A percentile compares a stretch with the other conserved stretches of the same genome.
phyloP scores from a whole-genome alignment of 208 protist genomes.

The Trypanosoma grayi region DNA sequence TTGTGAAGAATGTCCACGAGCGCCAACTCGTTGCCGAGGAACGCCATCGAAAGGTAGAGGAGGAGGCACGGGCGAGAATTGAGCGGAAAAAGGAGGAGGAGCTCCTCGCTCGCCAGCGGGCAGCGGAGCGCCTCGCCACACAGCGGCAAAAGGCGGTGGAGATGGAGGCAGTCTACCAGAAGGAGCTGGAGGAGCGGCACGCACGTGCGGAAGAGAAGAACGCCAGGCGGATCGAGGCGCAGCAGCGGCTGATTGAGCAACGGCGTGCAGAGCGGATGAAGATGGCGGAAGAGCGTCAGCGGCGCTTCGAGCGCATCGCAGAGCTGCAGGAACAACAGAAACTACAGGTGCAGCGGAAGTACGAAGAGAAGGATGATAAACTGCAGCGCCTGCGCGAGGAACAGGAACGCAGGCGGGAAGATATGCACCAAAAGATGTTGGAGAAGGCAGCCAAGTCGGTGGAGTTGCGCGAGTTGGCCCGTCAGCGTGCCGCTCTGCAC shows the following conservation, averaged over 20 bases:
- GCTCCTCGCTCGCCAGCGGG: constrained; percentile 27
- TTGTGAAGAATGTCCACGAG: constrained; percentile 43
- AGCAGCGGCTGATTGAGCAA: constrained; percentile 31
- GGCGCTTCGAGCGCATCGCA: constrained; percentile 47
- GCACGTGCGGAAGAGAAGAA: constrained; percentile 49
- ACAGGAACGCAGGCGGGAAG: constrained; percentile 30
- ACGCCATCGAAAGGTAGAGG: constrained; percentile 46
- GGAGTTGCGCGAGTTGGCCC: constrained; percentile 44
- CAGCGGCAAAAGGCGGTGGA: constrained; percentile 44
- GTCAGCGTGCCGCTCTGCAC: constrained; percentile 39
- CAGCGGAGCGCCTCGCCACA: constrained; percentile 46
- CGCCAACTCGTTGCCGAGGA: constrained; percentile 37
- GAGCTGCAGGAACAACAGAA: constrained; percentile 43
- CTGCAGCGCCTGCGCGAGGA: constrained; percentile 24
- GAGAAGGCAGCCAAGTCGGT: constrained; percentile 45
- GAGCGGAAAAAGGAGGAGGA: constrained; percentile 40
- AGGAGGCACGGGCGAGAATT: constrained; percentile 35
- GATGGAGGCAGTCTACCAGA: constrained; percentile 44
- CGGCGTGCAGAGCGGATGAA: constrained; percentile 33
- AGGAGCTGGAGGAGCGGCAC: constrained; percentile 46
- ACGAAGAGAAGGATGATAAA: constrained; percentile 50
- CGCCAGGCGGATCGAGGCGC: constrained; percentile 44
- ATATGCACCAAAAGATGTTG: constrained; percentile 36
- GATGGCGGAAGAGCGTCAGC: constrained; percentile 54
- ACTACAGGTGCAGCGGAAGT: constrained; percentile 31